Base-by-base conservation (phyloP, 139 green algal genomes). In the Chlorella sp. region DNA sequence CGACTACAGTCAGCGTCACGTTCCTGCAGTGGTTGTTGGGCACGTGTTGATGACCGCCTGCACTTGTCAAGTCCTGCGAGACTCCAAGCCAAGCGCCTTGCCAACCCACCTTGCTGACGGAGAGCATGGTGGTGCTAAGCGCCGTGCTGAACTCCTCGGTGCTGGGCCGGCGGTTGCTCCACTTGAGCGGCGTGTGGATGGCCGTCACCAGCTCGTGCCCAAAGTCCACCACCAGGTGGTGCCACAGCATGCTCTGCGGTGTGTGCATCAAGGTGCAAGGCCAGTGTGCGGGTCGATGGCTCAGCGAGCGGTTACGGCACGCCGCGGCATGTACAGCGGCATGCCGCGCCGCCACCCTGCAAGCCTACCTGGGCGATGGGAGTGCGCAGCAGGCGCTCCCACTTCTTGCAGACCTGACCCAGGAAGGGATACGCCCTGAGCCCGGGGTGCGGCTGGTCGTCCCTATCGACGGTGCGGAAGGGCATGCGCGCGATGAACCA, bases 341-440 rank as follows among this genome's bases (percentile, higher is more conserved):
- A n/a, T n/a, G n/a, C n/a, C n/a, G n/a, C n/a, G n/a, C n/a, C n/a
- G n/a, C n/a, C n/a, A n/a, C 6, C 5, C 42, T 26, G 6, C 29
- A 27, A 49, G 63, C 30, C 6, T 26, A 76, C 67, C 70, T 80
- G 71, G 27, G 78, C 36, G 27, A 67, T 71, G 22, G 70, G 74
- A 5, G 71, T 77, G 3, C 62, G 36, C 55, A 91, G 77, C 49
- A 89, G 14, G 17, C 35, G 10, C 51, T 75, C 64, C 83, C 83
- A 91, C 31, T 78, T 74, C n/a, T 68, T 74, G 78, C 86, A 88
- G 2, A 91, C 86, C 67, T 88, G 83, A 0, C 68, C 76, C 26
- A 91, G 71, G 82, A 91, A 91, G 3, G 86, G 86, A 50, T 88
- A 91, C 1, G 78, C 70, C 0, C 86, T 73, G 50, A 91, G 74